Conservation (phyloP, 768 basidiomycete genomes). For the Xerocomellus amylosporus region DNA sequence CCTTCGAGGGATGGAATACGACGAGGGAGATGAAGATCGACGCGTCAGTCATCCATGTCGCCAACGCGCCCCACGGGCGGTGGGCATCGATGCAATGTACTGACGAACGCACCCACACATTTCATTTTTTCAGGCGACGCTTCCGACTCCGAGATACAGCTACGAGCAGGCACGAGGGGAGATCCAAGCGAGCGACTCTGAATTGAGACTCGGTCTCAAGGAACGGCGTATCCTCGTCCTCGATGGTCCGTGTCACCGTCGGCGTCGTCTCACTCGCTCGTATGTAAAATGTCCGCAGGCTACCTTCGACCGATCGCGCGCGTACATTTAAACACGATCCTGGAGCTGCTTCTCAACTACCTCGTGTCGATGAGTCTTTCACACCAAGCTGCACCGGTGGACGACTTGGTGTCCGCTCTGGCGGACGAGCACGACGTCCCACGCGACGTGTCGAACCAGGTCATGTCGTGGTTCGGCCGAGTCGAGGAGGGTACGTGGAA, state of each 20-base stretch:
- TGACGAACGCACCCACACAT: neutral
- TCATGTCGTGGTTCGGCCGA: constrained; percentile 82
- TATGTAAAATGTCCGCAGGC: constrained; percentile 38
- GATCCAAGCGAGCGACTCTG: constrained; percentile 81
- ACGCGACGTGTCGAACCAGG: constrained; percentile 56
- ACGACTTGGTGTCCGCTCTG: constrained; percentile 57
- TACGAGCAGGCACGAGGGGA: constrained; percentile 60
- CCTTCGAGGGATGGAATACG: constrained; percentile 66
- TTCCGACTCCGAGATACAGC: constrained; percentile 47
- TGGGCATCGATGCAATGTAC: neutral
- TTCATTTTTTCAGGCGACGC: constrained; percentile 28
- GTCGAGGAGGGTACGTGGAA: constrained; percentile 57
- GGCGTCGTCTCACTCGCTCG: constrained; percentile 1
- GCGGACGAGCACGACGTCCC: constrained; percentile 73
- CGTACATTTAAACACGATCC: constrained; percentile 61
- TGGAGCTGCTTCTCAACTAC: constrained; percentile 72
- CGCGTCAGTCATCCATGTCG: constrained; percentile 20
- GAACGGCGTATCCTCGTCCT: constrained; percentile 72
- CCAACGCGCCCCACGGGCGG: neutral
- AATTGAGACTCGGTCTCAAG: constrained; percentile 62
- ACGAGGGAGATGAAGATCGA: constrained; percentile 54
- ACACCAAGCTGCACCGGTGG: constrained; percentile 51
- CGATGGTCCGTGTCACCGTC: constrained; percentile 44
- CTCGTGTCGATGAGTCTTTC: constrained; percentile 63
- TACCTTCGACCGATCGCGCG: constrained; percentile 71